Percentiles rank a stretch among this genome's conserved stretches.
Conservation (phyloP, 2,329 filamentous ascomycete genomes). For the Fusarium transvaalense region DNA sequence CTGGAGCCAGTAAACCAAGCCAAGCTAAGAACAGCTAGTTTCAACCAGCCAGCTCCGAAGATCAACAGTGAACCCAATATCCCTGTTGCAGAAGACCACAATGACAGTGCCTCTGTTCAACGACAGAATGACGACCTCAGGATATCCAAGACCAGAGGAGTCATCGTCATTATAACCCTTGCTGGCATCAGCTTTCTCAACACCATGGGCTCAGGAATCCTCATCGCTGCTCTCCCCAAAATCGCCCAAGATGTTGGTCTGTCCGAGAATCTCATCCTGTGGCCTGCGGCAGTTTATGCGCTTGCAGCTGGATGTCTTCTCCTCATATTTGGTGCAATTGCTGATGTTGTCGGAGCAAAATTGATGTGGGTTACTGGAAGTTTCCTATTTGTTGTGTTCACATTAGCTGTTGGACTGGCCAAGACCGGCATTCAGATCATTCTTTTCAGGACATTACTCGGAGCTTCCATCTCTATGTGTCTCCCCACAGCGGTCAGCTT, state of each 20-base stretch:
- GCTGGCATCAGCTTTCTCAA: slow-evolving; percentile 44
- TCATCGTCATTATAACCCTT: slow-evolving; percentile 32
- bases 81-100: fast-evolving
- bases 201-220: slow-evolving; percentile 44
- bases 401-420: slow-evolving; percentile 52
- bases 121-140: neutral
- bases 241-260: slow-evolving; percentile 40
- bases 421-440: slow-evolving; percentile 55
- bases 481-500: slow-evolving; percentile 55
- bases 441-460: slow-evolving; percentile 52
- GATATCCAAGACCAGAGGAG: slow-evolving; percentile 22
- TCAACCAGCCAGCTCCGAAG: neutral
- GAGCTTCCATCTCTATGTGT: slow-evolving; percentile 55
- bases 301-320: slow-evolving; percentile 43
- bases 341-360: slow-evolving; percentile 54
- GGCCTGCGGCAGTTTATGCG: slow-evolving; percentile 43
- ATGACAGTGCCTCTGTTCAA: neutral
- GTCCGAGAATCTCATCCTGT: slow-evolving; percentile 37
- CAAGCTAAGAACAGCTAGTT: neutral
- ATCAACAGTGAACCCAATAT: neutral
- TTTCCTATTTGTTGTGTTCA: slow-evolving; percentile 51
- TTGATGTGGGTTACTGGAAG: slow-evolving; percentile 53
- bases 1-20: slow-evolving; percentile 1
- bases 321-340: slow-evolving; percentile 54
- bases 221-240: slow-evolving; percentile 40